Base-by-base conservation (phyloP, 2,329 filamentous ascomycete species). In the Alternaria sp. region DNA sequence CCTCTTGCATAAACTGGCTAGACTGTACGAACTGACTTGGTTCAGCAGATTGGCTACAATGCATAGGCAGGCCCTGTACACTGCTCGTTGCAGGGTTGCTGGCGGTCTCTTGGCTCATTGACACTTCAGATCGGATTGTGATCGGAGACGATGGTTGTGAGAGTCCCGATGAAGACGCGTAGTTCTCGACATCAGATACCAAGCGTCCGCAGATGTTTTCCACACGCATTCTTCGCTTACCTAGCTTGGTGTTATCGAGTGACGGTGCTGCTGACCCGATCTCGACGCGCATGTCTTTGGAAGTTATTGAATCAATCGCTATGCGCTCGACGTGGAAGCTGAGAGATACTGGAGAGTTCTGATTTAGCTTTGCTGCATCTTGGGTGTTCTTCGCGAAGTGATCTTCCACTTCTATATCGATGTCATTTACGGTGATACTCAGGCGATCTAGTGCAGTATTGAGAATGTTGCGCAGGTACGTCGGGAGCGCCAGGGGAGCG, bases 361-460 rank as follows among this genome's bases (percentile, higher is more conserved):
- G 72, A n/a, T 80, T 75, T 67, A 74, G 77, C 58, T 80, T 71
- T 60, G 90, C 84, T 32, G 83, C 74, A 2, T 85, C 84, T 9
- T 88, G 79, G 50, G 87, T 83, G 68, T 82, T 81, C 32, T 80
- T 70, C 16, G 78, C 76, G 16, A 81, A 66, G 45, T 83, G 80
- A 65, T 85, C 81, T 51, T 92, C 89, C 18, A 93, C 79, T 68
- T 89, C 87, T 64, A 93, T 84, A 11, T 84, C 85, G 57, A 94
- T 85, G 27, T 87, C 85, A 52, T 85, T 85, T 59, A 94, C 87
- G 51, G 82, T 83, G 27, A 94, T 80, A 72, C 91, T 87, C 57
- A 90, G 83, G 46, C 91, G 86, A 77, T 95, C 91, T 27, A 90
- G 81, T 50, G 94, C 87, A 30, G 91, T 90, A 66, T 93, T 89